Evolutionary conservation across 352 stramenopile genomes (phyloP).

Genomic region (Phytophthora litchii): DNA sequence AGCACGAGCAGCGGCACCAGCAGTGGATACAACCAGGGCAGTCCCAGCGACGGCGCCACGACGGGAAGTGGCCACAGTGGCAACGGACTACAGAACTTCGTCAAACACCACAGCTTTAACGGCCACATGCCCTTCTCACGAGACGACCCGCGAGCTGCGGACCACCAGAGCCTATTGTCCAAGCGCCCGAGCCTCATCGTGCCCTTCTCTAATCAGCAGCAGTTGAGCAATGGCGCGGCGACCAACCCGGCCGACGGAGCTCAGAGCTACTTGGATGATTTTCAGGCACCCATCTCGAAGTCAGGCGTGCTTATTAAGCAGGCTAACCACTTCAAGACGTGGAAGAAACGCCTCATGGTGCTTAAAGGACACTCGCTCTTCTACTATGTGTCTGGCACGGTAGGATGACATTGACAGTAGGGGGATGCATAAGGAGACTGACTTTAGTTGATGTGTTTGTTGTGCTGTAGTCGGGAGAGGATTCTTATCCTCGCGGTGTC

Average conservation of each 20-base stretch:
- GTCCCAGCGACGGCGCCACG: slow-evolving; percentile 38
- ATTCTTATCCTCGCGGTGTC: slow-evolving; percentile 82
- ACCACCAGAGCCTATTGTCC: slow-evolving; percentile 60
- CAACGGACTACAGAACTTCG: slow-evolving; percentile 38
- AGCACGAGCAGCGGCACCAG: slow-evolving; percentile 41
- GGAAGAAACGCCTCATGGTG: slow-evolving; percentile 90
- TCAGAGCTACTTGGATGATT: slow-evolving; percentile 72
- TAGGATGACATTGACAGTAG: slow-evolving; percentile 30
- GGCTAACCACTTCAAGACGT: slow-evolving; percentile 89
- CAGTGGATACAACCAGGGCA: slow-evolving; percentile 38
- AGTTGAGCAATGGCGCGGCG: slow-evolving; percentile 17
- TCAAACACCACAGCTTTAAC: slow-evolving; percentile 79
- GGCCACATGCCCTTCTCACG: slow-evolving; percentile 69
- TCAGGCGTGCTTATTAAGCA: slow-evolving; percentile 88
- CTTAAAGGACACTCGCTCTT: slow-evolving; percentile 88
- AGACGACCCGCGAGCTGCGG: slow-evolving; percentile 24
- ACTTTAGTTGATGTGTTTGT: slow-evolving; percentile 12
- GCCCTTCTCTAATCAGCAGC: slow-evolving; percentile 52
- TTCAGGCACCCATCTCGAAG: slow-evolving; percentile 83
- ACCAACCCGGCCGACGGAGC: slow-evolving; percentile 30
- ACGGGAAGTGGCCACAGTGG: slow-evolving; percentile 41
- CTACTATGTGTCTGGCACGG: slow-evolving; percentile 89
- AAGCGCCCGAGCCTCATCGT: slow-evolving; percentile 83
- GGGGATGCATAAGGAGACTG: not conserved
- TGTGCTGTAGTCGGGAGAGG: slow-evolving; percentile 73